Evolutionary conservation across 352 stramenopile genomes (phyloP).

Genomic region (Phytophthora palmivora): DNA sequence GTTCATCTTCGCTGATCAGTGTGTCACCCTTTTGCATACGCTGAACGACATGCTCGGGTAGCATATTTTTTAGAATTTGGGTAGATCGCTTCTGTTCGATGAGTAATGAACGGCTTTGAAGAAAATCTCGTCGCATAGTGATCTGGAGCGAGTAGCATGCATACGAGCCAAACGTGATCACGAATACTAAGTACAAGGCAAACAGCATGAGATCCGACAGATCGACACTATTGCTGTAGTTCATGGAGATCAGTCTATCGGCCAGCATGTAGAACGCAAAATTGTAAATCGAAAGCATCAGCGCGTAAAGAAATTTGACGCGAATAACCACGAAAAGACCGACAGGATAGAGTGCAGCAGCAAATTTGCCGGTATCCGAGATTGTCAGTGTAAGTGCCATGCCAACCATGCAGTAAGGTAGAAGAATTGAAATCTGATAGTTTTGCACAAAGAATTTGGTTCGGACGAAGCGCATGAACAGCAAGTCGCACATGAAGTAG

Average conservation of each 20-base stretch:
- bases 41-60: conserved; percentile 84
- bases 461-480: conserved; percentile 72
- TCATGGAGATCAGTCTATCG: conserved; percentile 26
- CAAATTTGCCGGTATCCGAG: conserved; percentile 85
- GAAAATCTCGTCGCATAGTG: conserved; percentile 84
- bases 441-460: conserved; percentile 79
- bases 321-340: conserved; percentile 84
- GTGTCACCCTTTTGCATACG: conserved; percentile 87
- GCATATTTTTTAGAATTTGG: conserved; percentile 88
- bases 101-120: conserved; percentile 79
- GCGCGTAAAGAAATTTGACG: conserved; percentile 85
- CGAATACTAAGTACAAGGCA: conserved; percentile 73
- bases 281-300: conserved; percentile 82
- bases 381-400: conserved; percentile 87
- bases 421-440: conserved; percentile 77
- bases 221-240: conserved; percentile 43
- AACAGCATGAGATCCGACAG: conserved; percentile 74
- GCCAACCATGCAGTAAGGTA: conserved; percentile 70
- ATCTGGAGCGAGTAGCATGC: conserved; percentile 87
- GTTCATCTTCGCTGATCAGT: conserved; percentile 86
- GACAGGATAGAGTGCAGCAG: conserved; percentile 80
- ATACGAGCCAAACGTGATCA: conserved; percentile 76
- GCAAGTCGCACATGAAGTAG: conserved; percentile 75
- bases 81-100: conserved; percentile 83
- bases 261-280: conserved; percentile 78